Percentiles rank a stretch among this genome's conserved stretches.
Evolutionary conservation across 2,329 filamentous ascomycete species (phyloP).

Genomic region (Purpureocillium takamizusanense): DNA sequence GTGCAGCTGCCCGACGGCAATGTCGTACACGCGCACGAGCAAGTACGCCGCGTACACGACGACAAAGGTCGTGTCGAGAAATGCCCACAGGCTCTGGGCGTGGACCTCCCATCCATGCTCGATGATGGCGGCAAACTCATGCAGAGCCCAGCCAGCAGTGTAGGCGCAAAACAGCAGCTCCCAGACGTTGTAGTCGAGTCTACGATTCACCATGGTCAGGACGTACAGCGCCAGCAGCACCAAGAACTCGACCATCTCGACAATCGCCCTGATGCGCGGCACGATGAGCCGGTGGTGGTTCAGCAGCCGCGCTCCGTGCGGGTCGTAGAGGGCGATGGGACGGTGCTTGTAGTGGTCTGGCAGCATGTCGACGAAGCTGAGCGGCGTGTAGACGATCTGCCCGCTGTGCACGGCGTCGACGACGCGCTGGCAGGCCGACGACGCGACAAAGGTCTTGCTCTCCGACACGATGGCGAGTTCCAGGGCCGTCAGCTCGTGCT

Average conservation of each 20-base stretch:
- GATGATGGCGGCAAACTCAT: conserved; percentile 55
- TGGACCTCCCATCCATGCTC: conserved; percentile 62
- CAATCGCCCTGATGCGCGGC: conserved; percentile 54
- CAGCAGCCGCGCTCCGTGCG: conserved; percentile 52
- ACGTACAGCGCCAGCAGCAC: conserved; percentile 54
- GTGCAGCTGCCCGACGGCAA: conserved; percentile 32
- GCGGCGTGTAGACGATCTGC: conserved; percentile 60
- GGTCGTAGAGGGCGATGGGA: conserved; percentile 61
- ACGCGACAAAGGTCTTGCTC: conserved; percentile 57
- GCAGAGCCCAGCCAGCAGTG: conserved; percentile 57
- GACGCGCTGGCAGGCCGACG: conserved; percentile 59
- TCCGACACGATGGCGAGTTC: conserved; percentile 66
- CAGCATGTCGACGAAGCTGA: conserved; percentile 62
- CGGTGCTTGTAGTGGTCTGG: conserved; percentile 66
- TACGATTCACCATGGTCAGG: conserved; percentile 52
- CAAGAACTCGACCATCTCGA: conserved; percentile 59
- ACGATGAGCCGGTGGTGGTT: conserved; percentile 68
- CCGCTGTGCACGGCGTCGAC: conserved; percentile 63
- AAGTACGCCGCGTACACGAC: conserved; percentile 55
- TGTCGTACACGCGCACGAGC: conserved; percentile 47
- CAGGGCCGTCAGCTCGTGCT: conserved; percentile 55
- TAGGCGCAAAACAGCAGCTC: conserved; percentile 58
- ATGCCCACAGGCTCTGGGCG: conserved; percentile 67
- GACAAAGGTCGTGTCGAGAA: conserved; percentile 62
- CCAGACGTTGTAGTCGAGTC: conserved; percentile 35